A percentile compares a stretch with the other conserved stretches of the same genome.
phyloP scores from a whole-genome alignment of 768 basidiomycete species.

The Mrakia blollopis region DNA sequence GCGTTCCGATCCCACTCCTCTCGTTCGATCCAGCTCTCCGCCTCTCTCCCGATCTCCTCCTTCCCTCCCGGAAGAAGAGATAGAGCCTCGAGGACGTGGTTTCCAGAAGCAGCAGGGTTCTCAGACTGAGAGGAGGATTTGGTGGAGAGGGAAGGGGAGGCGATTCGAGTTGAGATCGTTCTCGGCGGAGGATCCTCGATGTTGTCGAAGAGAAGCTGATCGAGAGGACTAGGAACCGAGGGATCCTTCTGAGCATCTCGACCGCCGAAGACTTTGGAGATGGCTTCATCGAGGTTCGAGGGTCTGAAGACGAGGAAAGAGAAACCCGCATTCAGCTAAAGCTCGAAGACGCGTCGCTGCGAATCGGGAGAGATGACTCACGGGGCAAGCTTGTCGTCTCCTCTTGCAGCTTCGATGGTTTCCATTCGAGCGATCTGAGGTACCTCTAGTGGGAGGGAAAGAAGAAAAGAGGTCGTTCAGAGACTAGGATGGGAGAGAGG shows the following conservation, averaged over 20 bases:
- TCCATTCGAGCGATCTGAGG: neutral
- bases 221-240: neutral
- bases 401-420: neutral
- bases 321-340: neutral
- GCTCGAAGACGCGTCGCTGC: too few relatives aligned
- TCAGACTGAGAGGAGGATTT: neutral
- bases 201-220: neutral
- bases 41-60: neutral
- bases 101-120: neutral
- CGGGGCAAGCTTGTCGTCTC: neutral
- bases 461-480: neutral
- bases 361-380: neutral
- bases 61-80: neutral
- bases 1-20: slow-evolving; percentile 1
- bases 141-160: neutral
- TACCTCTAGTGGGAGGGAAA: neutral
- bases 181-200: neutral
- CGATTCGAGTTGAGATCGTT: neutral
- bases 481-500: too few relatives aligned
- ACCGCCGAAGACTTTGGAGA: neutral
- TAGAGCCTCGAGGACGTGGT: neutral
- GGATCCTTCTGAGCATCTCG: neutral
- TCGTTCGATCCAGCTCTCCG: slow-evolving; percentile 12
- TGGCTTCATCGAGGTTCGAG: neutral
- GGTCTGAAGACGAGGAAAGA: neutral